Conservation (phyloP, 768 basidiomycete genomes). For the Lentinula lateritia region DNA sequence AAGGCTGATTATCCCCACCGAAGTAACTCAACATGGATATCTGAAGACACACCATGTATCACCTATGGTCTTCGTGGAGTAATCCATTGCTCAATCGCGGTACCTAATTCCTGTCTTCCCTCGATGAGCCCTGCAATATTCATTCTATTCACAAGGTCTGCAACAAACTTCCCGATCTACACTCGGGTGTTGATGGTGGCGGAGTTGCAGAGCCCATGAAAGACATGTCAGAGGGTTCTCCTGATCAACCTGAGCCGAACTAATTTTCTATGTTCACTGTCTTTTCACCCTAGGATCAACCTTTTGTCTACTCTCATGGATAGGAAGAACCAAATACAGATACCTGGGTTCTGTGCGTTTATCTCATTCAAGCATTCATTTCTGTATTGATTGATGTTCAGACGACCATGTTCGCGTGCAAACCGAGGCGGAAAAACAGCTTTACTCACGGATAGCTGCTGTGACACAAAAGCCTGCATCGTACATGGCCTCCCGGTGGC, state of each 20-base stretch:
- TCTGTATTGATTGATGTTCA: conserved; percentile 19
- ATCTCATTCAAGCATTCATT: background rate
- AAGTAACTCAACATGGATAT: conserved; percentile 97
- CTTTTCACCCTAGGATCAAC: conserved; percentile 49
- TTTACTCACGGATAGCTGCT: conserved; percentile 64
- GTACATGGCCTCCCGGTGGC: conserved; percentile 75
- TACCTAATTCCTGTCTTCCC: conserved; percentile 15
- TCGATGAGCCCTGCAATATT: background rate
- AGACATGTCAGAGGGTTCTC: conserved; percentile 61
- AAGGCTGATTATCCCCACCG: background rate
- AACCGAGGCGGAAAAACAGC: conserved; percentile 57
- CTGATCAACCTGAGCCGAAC: background rate
- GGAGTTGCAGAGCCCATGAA: conserved; percentile 84
- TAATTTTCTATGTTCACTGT: background rate
- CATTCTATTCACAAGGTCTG: conserved; percentile 43
- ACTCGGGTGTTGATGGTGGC: conserved; percentile 94
- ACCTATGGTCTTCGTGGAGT: conserved; percentile 95
- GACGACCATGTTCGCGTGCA: conserved; percentile 74
- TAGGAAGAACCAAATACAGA: conserved; percentile 49
- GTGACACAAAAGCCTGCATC: conserved; percentile 65
- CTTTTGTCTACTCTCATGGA: conserved; percentile 70
- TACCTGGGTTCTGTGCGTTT: conserved; percentile 80
- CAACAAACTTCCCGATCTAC: conserved; percentile 72
- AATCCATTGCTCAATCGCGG: conserved; percentile 79
- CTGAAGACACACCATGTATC: conserved; percentile 86